A percentile compares a stretch with the other conserved stretches of the same genome.
Conservation (phyloP, 1,284 basidiomycete species). For the Meira miltonrushii region DNA sequence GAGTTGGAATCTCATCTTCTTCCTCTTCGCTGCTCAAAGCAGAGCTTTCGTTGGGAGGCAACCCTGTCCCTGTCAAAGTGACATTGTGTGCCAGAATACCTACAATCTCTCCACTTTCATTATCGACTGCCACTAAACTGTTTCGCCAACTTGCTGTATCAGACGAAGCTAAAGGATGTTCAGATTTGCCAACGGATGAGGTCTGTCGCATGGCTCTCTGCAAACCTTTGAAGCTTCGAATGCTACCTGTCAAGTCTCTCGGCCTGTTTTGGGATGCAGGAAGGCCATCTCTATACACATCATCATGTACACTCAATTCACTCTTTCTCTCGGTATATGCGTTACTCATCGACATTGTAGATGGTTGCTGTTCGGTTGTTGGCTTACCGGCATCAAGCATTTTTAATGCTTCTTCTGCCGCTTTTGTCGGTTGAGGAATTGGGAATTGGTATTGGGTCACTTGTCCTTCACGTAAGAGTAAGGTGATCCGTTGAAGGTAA, state of each 20-base stretch:
- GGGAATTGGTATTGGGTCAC: conserved; percentile 40
- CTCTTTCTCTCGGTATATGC: neutral
- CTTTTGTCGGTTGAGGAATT: conserved; percentile 21
- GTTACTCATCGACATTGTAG: conserved; percentile 1
- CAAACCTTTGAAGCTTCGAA: neutral
- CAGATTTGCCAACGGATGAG: no score
- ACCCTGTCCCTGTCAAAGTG: conserved; percentile 15
- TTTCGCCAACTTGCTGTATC: neutral
- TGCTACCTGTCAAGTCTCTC: neutral
- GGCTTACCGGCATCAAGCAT: conserved; percentile 18
- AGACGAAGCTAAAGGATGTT: no score
- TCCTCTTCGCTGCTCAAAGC: neutral
- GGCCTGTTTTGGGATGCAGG: neutral
- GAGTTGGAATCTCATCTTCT: neutral
- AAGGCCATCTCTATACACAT: neutral
- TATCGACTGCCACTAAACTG: conserved; percentile 35
- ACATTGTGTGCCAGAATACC: conserved; percentile 31
- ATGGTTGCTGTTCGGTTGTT: neutral
- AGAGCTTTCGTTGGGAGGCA: neutral
- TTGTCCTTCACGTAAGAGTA: conserved; percentile 40
- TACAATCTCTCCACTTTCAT: conserved; percentile 32
- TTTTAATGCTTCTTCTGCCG: conserved; percentile 24
- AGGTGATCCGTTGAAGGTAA: conserved; percentile 27
- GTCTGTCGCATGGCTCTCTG: neutral
- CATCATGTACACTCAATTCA: neutral